Percentiles rank a stretch among this genome's conserved stretches.
These are phyloP conservation scores for Parsonsia alboflavescens DNA, from an alignment of 257 asterid genomes.

Conservation along the genomic window DNA sequence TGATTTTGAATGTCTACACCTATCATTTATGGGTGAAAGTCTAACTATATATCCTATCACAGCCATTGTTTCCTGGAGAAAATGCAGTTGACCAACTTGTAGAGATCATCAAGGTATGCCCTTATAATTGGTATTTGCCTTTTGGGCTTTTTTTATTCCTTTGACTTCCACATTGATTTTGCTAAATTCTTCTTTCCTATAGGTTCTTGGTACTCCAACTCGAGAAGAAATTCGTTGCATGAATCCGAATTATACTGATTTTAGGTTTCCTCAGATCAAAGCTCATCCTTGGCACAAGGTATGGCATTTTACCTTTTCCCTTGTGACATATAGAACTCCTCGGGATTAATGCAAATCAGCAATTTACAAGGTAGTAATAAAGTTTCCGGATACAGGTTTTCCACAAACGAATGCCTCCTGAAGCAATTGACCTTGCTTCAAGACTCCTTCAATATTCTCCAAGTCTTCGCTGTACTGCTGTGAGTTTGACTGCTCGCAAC, in stretches of 20 bases:
- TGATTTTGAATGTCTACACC: neutral
- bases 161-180: conserved; percentile 6
- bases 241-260: conserved; percentile 87
- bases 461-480: conserved; percentile 89
- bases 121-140: conserved; percentile 5
- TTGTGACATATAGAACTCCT: neutral
- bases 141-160: conserved; percentile 1
- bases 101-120: conserved; percentile 77
- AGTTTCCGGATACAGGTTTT: conserved; percentile 52
- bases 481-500: conserved; percentile 15
- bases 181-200: conserved; percentile 18
- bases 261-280: conserved; percentile 87
- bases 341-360: neutral
- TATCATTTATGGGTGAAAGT: neutral
- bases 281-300: conserved; percentile 98
- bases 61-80: conserved; percentile 95
- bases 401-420: conserved; percentile 93
- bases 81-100: conserved; percentile 95
- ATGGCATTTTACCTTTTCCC: conserved; percentile 2
- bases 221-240: conserved; percentile 92
- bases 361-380: conserved; percentile 16
- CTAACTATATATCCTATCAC: conserved; percentile 15
- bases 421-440: conserved; percentile 91
- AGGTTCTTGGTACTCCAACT: conserved; percentile 97
- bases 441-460: conserved; percentile 91